Percentiles rank a stretch among this genome's conserved stretches.
Conservation (phyloP, 2,329 filamentous ascomycete genomes). For the Colletotrichum nymphaeae region DNA sequence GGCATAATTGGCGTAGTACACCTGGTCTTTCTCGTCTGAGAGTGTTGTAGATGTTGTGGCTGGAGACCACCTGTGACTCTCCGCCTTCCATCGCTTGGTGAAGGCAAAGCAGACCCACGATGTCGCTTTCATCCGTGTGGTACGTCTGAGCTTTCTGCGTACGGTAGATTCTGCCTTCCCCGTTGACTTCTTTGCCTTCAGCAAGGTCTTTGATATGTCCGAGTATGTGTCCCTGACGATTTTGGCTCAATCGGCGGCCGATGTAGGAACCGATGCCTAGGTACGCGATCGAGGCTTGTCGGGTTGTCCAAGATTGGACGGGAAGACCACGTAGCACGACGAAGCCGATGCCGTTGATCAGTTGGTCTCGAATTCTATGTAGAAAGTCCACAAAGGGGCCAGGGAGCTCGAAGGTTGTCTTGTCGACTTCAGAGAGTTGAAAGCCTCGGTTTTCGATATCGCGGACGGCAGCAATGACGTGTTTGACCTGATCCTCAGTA, state of each 20-base stretch:
- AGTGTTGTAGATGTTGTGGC: background rate
- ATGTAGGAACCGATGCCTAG: background rate
- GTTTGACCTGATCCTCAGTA: background rate
- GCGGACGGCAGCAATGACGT: background rate
- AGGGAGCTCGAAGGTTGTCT: background rate
- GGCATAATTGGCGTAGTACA: background rate
- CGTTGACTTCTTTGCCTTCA: background rate
- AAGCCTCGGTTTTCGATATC: background rate
- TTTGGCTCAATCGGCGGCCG: background rate
- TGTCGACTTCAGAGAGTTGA: background rate
- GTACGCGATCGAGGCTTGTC: background rate
- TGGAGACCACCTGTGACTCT: background rate
- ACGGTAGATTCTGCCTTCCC: background rate
- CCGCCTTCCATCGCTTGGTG: background rate
- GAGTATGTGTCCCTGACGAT: background rate
- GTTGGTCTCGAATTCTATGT: background rate
- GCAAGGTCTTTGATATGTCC: background rate
- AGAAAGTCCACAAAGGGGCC: background rate
- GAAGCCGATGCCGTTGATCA: background rate
- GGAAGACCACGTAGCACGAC: background rate
- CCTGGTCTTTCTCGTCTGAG: background rate
- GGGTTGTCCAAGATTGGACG: background rate
- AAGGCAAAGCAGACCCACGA: background rate
- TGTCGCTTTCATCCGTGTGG: background rate
- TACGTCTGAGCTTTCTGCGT: background rate